Evolutionary conservation across 2,329 filamentous ascomycete genomes (phyloP).

Genomic region (Aspergillus flavus): DNA sequence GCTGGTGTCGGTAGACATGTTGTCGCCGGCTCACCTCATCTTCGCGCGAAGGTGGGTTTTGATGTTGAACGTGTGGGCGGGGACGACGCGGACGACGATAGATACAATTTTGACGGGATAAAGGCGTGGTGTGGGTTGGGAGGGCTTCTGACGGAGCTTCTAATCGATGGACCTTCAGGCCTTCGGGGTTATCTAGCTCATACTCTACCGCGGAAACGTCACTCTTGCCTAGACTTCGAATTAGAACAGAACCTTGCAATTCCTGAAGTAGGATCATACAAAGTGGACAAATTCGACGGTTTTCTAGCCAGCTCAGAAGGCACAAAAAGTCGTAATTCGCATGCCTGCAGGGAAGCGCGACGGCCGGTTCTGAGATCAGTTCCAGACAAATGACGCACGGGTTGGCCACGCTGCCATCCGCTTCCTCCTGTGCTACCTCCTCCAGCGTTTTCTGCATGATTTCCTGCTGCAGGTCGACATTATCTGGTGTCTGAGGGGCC

Average conservation of each 20-base stretch:
- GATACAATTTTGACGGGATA: constrained; percentile 5
- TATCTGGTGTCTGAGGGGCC: constrained; percentile 38
- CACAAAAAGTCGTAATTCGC: constrained; percentile 83
- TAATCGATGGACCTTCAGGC: constrained; percentile 62
- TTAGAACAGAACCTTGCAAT: not conserved
- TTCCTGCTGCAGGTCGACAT: constrained; percentile 45
- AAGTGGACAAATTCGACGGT: constrained; percentile 73
- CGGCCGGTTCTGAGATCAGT: constrained; percentile 68
- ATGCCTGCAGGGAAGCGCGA: constrained; percentile 77
- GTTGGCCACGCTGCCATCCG: constrained; percentile 40
- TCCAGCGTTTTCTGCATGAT: constrained; percentile 48
- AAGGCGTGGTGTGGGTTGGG: constrained; percentile 13
- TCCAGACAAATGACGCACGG: constrained; percentile 90
- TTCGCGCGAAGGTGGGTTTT: constrained; percentile 30
- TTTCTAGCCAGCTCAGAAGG: constrained; percentile 77
- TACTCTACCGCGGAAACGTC: constrained; percentile 65
- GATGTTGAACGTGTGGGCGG: not conserved
- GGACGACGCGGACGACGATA: constrained; percentile 19
- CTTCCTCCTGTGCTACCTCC: constrained; percentile 44
- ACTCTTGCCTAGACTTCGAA: constrained; percentile 48
- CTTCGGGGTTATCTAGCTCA: constrained; percentile 56
- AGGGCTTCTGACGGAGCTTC: constrained; percentile 30
- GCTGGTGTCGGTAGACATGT: constrained; percentile 69
- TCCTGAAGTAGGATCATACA: constrained; percentile 56
- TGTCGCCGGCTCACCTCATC: constrained; percentile 64